phyloP scores from a whole-genome alignment of 2,329 filamentous ascomycete species.

The Fusarium sp. region DNA sequence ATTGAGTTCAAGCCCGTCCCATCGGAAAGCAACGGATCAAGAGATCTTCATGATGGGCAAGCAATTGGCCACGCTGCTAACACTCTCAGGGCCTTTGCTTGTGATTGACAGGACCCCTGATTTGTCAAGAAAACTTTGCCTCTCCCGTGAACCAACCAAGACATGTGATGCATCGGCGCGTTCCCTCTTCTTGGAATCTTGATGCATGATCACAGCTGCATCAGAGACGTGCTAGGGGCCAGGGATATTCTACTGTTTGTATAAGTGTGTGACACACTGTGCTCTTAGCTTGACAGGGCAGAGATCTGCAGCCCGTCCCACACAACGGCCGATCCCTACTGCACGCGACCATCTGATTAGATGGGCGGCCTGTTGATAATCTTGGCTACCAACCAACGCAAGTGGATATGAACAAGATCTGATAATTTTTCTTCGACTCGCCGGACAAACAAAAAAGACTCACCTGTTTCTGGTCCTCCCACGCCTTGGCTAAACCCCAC shows the following conservation, averaged over 20 bases:
- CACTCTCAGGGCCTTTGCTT: background rate
- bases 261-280: background rate
- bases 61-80: background rate
- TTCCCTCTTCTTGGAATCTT: background rate
- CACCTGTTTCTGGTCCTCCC: background rate
- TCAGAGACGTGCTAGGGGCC: background rate
- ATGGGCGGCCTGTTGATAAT: slow-evolving; percentile 14
- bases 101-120: background rate
- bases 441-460: background rate
- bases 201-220: background rate
- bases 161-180: background rate
- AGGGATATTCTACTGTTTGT: background rate
- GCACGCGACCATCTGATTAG: slow-evolving; percentile 22
- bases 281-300: background rate
- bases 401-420: slow-evolving; percentile 17
- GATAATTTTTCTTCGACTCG: background rate
- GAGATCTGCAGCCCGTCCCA: slow-evolving; percentile 5
- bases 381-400: slow-evolving; percentile 8
- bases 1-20: background rate
- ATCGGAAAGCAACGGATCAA: background rate
- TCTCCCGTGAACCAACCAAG: background rate
- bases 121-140: background rate
- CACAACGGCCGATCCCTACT: slow-evolving; percentile 10
- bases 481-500: background rate
- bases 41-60: background rate